Conservation (phyloP, 2,329 filamentous ascomycete genomes). For the Botryotinia calthae region DNA sequence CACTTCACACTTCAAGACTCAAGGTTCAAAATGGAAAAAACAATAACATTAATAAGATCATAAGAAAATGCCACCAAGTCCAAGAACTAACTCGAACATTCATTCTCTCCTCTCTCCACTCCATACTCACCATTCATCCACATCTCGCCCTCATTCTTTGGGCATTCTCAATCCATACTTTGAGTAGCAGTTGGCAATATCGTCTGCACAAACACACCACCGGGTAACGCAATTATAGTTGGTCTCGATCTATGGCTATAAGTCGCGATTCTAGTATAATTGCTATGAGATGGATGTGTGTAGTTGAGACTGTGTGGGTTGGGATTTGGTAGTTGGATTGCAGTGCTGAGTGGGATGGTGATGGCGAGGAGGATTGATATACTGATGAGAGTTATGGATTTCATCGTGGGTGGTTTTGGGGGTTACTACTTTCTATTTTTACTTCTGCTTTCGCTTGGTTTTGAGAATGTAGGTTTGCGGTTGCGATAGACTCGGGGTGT, state of each 20-base stretch:
- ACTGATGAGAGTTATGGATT: neutral
- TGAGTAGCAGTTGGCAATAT: neutral
- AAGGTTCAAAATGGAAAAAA: neutral
- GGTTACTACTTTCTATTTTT: neutral
- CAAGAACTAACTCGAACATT: neutral
- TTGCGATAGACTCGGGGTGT: slow-evolving; percentile 1
- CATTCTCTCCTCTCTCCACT: neutral
- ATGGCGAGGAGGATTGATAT: neutral
- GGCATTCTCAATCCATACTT: neutral
- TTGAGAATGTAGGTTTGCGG: neutral
- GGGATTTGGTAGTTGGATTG: neutral
- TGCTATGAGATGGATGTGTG: neutral
- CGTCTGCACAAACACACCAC: slow-evolving; percentile 4
- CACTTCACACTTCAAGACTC: too few relatives aligned
- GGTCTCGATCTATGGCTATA: neutral
- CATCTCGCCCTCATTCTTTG: neutral
- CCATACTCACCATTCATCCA: neutral
- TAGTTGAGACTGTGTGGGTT: neutral
- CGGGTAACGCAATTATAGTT: neutral
- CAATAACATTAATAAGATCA: neutral
- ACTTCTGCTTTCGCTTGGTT: neutral
- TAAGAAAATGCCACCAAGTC: neutral
- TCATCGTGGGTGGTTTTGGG: neutral
- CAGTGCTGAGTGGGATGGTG: neutral
- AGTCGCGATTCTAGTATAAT: neutral